Evolutionary conservation across 2,329 filamentous ascomycete genomes (phyloP).

Genomic region (Pseudogymnoascus sp.): DNA sequence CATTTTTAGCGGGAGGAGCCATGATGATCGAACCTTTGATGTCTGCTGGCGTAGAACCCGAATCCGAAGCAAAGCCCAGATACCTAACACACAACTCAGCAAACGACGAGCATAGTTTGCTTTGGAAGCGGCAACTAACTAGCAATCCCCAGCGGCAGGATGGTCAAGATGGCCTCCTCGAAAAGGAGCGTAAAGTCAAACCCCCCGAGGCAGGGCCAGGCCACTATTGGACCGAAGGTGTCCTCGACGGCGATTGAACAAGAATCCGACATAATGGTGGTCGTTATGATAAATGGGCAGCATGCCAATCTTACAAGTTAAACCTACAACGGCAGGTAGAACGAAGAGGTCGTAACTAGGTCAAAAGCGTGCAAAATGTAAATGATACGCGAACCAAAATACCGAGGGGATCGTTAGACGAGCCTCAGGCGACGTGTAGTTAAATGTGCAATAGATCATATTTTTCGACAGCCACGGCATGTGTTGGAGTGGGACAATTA

Average conservation of each 20-base stretch:
- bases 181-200: constrained; percentile 28
- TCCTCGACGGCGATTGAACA: constrained; percentile 3
- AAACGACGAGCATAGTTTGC: not conserved
- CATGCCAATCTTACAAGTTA: not conserved
- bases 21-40: not conserved
- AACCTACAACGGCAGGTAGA: not conserved
- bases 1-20: not conserved
- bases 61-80: not conserved
- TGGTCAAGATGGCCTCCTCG: constrained; percentile 22
- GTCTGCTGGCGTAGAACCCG: not conserved
- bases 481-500: not conserved
- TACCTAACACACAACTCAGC: not conserved
- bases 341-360: not conserved
- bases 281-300: not conserved
- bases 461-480: not conserved
- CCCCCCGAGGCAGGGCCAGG: not conserved
- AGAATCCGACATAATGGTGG: not conserved
- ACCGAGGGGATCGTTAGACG: not conserved
- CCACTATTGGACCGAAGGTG: constrained; percentile 16
- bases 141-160: constrained; percentile 2
- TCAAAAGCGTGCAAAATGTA: not conserved
- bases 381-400: not conserved
- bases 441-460: not conserved
- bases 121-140: not conserved
- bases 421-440: not conserved